phyloP scores from a whole-genome alignment of 495 filamentous ascomycete genomes.

The Penicillium bialowiezense region DNA sequence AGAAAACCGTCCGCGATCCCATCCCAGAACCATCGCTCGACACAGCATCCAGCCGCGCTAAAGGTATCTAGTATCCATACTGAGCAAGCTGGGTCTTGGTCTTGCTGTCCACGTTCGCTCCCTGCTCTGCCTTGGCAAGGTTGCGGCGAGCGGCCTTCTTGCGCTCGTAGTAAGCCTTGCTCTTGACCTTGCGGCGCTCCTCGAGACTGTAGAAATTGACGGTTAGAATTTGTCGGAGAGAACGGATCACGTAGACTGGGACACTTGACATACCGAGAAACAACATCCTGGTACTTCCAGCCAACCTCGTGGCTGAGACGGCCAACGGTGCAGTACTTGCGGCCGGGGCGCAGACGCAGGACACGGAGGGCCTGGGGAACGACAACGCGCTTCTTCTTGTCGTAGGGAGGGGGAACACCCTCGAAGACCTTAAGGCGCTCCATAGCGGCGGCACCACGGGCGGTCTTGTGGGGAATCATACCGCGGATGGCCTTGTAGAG shows the following conservation, averaged over 20 bases:
- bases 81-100: slow-evolving; percentile 67
- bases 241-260: not conserved
- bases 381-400: slow-evolving; percentile 99
- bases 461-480: slow-evolving; percentile 99
- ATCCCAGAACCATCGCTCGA: slow-evolving; percentile 43
- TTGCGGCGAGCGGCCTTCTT: slow-evolving; percentile 94
- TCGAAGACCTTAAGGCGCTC: slow-evolving; percentile 99
- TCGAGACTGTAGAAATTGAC: slow-evolving; percentile 66
- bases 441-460: slow-evolving; percentile 91
- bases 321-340: slow-evolving; percentile 99
- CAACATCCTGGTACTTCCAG: slow-evolving; percentile 99
- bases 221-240: slow-evolving; percentile 5
- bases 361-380: slow-evolving; percentile 97
- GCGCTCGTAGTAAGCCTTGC: slow-evolving; percentile 97
- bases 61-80: slow-evolving; percentile 67
- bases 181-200: slow-evolving; percentile 99
- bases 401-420: slow-evolving; percentile 97
- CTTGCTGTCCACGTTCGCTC: slow-evolving; percentile 77
- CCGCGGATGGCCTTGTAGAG: slow-evolving; percentile 99
- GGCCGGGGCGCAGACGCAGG: slow-evolving; percentile 91
- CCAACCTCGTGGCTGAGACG: slow-evolving; percentile 97
- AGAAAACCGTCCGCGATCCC: slow-evolving; percentile 47
- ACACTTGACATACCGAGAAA: slow-evolving; percentile 72
- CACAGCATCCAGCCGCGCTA: slow-evolving; percentile 47
- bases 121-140: slow-evolving; percentile 87